Conservation (phyloP, 2,329 filamentous ascomycete species). For the Elsinoe perseae region DNA sequence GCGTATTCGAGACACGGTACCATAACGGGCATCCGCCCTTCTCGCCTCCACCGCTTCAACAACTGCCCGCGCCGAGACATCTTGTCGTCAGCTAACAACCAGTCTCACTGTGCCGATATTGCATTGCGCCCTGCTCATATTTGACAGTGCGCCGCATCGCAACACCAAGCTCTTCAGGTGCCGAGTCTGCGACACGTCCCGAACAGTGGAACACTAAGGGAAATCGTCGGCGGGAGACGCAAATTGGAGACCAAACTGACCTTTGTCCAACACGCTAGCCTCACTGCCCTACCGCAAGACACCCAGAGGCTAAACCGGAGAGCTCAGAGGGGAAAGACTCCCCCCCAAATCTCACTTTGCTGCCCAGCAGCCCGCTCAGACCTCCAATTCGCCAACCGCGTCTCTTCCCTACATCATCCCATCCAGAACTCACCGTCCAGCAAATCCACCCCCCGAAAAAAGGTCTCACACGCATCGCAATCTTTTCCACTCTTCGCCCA, state of each 20-base stretch:
- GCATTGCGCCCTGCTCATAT: slow-evolving; percentile 9
- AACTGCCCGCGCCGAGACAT: slow-evolving; percentile 13
- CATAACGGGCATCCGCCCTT: slow-evolving; percentile 13
- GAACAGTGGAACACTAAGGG: slow-evolving; percentile 8
- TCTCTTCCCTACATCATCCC: slow-evolving; percentile 12
- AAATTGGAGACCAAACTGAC: slow-evolving; percentile 15
- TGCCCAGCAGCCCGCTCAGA: slow-evolving; percentile 14
- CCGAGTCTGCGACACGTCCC: slow-evolving; percentile 13
- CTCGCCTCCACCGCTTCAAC: slow-evolving; percentile 1
- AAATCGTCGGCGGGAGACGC: slow-evolving; percentile 13
- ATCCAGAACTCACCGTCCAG: slow-evolving; percentile 1
- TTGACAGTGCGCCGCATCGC: slow-evolving; percentile 12
- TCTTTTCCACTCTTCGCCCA: slow-evolving; percentile 1
- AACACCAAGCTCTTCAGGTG: not conserved
- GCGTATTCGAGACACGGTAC: slow-evolving; percentile 15
- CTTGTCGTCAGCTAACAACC: slow-evolving; percentile 14
- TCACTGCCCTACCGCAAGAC: slow-evolving; percentile 14
- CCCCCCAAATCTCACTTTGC: slow-evolving; percentile 14
- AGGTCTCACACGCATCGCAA: slow-evolving; percentile 6
- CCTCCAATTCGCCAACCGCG: slow-evolving; percentile 12
- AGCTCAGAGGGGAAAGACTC: no score
- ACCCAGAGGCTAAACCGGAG: not conserved
- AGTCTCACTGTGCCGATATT: slow-evolving; percentile 16
- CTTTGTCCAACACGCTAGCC: slow-evolving; percentile 14
- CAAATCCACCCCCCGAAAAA: not conserved